A percentile compares a stretch with the other conserved stretches of the same genome.
Conservation (phyloP, 352 stramenopile genomes). For the Globisporangium orthogonon region DNA sequence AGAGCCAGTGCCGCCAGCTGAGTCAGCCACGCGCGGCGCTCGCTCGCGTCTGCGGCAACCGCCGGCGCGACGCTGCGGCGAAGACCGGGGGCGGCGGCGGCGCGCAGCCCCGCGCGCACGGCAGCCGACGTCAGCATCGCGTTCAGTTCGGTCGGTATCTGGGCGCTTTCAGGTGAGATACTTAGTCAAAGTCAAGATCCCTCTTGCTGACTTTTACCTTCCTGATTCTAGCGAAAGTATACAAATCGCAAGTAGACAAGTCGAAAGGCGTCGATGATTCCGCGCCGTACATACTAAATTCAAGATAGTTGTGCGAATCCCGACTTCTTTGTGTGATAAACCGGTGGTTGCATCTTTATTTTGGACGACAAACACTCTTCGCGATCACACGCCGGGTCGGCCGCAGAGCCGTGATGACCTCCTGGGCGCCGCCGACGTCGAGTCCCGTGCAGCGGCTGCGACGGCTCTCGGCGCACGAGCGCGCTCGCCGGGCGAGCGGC, state of each 20-base stretch:
- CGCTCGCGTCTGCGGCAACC: background rate
- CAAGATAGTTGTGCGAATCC: too few relatives aligned
- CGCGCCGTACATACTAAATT: too few relatives aligned
- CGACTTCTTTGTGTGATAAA: too few relatives aligned
- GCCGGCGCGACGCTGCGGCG: background rate
- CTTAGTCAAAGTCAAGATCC: too few relatives aligned
- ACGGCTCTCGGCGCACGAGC: slow-evolving; percentile 9
- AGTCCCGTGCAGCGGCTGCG: slow-evolving; percentile 5
- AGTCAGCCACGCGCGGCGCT: background rate
- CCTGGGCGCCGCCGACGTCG: background rate
- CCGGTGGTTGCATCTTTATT: background rate
- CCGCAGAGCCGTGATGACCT: background rate
- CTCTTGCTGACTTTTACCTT: too few relatives aligned
- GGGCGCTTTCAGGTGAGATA: background rate
- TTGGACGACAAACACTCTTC: background rate
- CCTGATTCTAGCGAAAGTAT: background rate
- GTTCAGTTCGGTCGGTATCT: background rate
- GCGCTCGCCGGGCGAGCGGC: background rate
- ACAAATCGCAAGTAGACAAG: background rate
- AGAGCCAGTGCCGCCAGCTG: slow-evolving; percentile 8
- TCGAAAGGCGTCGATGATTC: background rate
- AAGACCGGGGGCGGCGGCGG: background rate
- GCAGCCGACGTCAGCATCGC: background rate
- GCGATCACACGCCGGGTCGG: too few relatives aligned
- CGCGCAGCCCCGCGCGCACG: background rate